Percentiles rank a stretch among this genome's conserved stretches.
These are phyloP conservation scores for Lachnellula cervina DNA, from an alignment of 2,329 filamentous ascomycete species.

Conservation along the genomic window DNA sequence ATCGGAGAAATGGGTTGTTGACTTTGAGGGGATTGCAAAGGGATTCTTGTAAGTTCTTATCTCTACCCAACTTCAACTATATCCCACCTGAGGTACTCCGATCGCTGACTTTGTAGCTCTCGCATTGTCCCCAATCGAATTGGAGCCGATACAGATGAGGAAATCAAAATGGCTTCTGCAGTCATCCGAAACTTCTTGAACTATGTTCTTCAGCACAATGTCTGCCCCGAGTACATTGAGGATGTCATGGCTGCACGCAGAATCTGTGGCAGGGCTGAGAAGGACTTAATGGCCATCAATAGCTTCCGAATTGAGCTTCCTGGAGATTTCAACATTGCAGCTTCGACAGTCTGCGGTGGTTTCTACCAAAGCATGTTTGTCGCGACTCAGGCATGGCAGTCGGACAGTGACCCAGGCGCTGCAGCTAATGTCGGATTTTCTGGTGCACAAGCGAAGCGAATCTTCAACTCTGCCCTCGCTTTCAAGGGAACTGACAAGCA, in stretches of 20 bases:
- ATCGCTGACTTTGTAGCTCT: constrained; percentile 39
- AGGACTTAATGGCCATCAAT: constrained; percentile 60
- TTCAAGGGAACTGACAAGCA: constrained; percentile 19
- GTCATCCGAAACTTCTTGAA: constrained; percentile 83
- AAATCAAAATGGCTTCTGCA: constrained; percentile 56
- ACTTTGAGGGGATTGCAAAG: constrained; percentile 72
- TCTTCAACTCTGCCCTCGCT: constrained; percentile 43
- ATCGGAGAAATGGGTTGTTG: constrained; percentile 63
- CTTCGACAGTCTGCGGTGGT: constrained; percentile 62
- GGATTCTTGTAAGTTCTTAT: constrained; percentile 64
- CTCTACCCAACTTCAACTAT: neutral
- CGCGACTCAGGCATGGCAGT: constrained; percentile 10
- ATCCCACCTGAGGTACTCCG: neutral
- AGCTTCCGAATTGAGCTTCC: constrained; percentile 54
- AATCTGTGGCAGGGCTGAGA: constrained; percentile 61
- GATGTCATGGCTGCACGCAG: constrained; percentile 62
- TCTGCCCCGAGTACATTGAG: constrained; percentile 72
- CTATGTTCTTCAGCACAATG: constrained; percentile 78
- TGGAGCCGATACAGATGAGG: constrained; percentile 46
- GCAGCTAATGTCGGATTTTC: constrained; percentile 18
- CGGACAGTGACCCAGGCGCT: constrained; percentile 15
- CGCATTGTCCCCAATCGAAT: constrained; percentile 52
- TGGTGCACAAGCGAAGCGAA: constrained; percentile 37
- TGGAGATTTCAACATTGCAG: constrained; percentile 75
- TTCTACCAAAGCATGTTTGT: constrained; percentile 17